Base-by-base conservation (phyloP, 78 protist genomes). In the Pigoraptor vietnamica region DNA sequence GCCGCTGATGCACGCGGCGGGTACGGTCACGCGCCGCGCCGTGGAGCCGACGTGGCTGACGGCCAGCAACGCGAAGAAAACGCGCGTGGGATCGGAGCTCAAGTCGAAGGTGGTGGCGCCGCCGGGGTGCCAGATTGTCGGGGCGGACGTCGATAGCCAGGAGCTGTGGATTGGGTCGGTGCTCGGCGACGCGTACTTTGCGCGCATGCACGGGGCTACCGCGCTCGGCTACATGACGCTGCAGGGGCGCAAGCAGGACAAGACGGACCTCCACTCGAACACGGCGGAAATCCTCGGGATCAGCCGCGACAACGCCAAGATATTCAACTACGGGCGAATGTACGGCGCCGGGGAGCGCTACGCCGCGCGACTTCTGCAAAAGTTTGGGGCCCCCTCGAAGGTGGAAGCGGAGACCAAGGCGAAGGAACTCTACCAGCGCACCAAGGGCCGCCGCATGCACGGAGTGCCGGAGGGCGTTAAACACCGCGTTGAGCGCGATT, bases 11-110 rank as follows among this genome's bases (percentile, higher is more conserved):
- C 6, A 39, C 0, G 10, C 92, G 19, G 40, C 88, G 0, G 94
- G 94, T 56, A 93, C 94, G 19, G 81, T 93, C 38, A 90, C 94
- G 24, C 90, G 94, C 38, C 90, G 94, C 39, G 94, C 94, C 10
- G 92, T 90, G 6, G 94, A 93, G 91, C 24, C 82, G 35, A 89
- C 92, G 25, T 93, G 94, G 94, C 1, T 92, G 89, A 92, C 94
- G 35, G 94, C 94, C 37, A 33, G 40, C 32, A 89, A 88, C 82
- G 35, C 94, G 0, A 88, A 89, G 56, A 1, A 1, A 0, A 25
- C 39, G 33, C 91, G 91, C 55, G 19, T 89, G 6, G 94, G 92
- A 29, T 40, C 90, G 2, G 94, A 92, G 94, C 89, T 92, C 40
- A 92, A 92, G 89, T 29, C 91, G 56, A 35, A 10, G 94, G 88